A percentile compares a stretch with the other conserved stretches of the same genome.
Conservation (phyloP, 148 eudicot species). For the Diospyros lotus region DNA sequence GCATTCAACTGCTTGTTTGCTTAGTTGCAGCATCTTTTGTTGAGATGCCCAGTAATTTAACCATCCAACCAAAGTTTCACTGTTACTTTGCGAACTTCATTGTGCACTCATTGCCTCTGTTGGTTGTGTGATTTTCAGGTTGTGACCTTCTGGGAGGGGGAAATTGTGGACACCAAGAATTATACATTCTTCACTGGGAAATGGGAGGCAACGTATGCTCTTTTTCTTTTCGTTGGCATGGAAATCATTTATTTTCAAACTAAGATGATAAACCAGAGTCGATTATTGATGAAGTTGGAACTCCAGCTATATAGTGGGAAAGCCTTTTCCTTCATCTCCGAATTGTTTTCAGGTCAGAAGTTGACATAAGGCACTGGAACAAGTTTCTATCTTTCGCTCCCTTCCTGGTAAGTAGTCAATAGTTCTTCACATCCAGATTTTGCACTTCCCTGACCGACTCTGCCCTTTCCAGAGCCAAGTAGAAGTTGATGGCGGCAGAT, state of each 20-base stretch:
- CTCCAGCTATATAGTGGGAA: not conserved
- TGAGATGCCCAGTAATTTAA: too few relatives aligned
- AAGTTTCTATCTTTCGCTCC: slow-evolving; percentile 80
- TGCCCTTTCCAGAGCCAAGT: slow-evolving; percentile 58
- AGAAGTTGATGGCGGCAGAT: slow-evolving; percentile 82
- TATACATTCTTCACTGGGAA: slow-evolving; percentile 87
- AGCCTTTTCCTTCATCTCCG: not conserved
- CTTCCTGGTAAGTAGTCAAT: slow-evolving; percentile 45
- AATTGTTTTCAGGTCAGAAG: slow-evolving; percentile 54
- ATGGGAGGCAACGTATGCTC: slow-evolving; percentile 90
- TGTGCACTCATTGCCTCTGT: not conserved
- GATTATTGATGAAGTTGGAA: not conserved
- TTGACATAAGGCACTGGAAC: slow-evolving; percentile 90
- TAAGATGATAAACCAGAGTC: not conserved
- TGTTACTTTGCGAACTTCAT: not conserved
- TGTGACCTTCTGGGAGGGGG: slow-evolving; percentile 98
- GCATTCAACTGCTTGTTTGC: too few relatives aligned
- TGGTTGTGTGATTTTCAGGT: slow-evolving; percentile 41
- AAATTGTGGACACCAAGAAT: slow-evolving; percentile 89
- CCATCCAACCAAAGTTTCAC: not conserved
- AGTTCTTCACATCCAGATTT: not conserved
- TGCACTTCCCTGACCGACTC: slow-evolving; percentile 6
- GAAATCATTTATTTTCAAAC: not conserved
- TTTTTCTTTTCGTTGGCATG: not conserved
- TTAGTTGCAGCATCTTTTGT: too few relatives aligned